Evolutionary conservation across 148 eudicot species (phyloP).

Genomic region (Talinum fruticosum): DNA sequence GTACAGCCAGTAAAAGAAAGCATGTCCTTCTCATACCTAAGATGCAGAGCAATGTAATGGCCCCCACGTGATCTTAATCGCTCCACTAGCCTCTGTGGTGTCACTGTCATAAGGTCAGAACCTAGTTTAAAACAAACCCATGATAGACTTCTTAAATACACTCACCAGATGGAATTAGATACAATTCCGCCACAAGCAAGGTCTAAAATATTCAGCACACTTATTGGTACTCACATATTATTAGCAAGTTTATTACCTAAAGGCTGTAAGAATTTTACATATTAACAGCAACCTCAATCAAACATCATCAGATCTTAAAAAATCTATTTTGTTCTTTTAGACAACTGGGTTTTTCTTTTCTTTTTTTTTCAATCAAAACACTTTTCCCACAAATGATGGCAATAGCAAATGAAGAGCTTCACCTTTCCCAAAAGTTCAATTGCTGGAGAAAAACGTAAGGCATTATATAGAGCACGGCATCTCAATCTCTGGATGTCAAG

Average conservation of each 20-base stretch:
- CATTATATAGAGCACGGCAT: slow-evolving; percentile 78
- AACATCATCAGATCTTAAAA: not conserved
- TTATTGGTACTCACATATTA: not conserved
- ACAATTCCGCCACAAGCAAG: not conserved
- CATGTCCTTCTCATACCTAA: slow-evolving; percentile 96
- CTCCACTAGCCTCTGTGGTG: slow-evolving; percentile 93
- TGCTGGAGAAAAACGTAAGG: slow-evolving; percentile 72
- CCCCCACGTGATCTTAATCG: slow-evolving; percentile 66
- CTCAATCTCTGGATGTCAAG: slow-evolving; percentile 89
- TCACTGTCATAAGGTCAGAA: slow-evolving; percentile 77
- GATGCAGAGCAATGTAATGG: slow-evolving; percentile 79
- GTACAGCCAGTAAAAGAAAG: slow-evolving; percentile 95
- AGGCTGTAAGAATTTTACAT: not conserved
- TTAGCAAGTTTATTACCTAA: not conserved
- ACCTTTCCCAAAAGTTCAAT: slow-evolving; percentile 91
- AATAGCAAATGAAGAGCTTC: slow-evolving; percentile 9
- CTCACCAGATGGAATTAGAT: slow-evolving; percentile 2
- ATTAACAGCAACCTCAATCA: not conserved
- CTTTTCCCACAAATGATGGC: not conserved
- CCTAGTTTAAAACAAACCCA: slow-evolving; percentile 55
- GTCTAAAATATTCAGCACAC: not conserved
- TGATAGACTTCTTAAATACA: slow-evolving; percentile 27
- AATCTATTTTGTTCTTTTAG: not conserved
- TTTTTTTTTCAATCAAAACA: no score
- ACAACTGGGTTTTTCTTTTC: not conserved